Base-by-base conservation (phyloP, 1,284 basidiomycete genomes). In the Polyporus tsugae region DNA sequence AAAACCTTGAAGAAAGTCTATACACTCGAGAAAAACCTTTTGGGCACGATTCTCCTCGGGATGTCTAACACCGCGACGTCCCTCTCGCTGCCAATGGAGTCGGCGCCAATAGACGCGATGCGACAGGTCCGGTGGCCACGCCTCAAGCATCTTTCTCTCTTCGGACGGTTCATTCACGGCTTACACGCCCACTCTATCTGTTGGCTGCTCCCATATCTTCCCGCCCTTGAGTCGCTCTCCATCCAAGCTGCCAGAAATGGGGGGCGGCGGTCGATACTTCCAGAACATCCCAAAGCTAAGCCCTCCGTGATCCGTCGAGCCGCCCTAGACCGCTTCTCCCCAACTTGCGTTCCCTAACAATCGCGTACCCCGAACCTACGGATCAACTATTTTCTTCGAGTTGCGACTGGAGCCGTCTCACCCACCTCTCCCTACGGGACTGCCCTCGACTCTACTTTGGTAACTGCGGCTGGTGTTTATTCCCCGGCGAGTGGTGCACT, bases 361-460 rank as follows among this genome's bases (percentile, higher is more conserved):
- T 46, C 44, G 44, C 44, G 11, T 19, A 17, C 44, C 13, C 44
- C 17, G 44, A 46, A 15, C 44, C 44, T 6, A 15, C 15, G 4
- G 44, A 46, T 17, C 6, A n/a, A 10, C 13, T 46, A 10, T 46
- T 46, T 17, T 13, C 44, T n/a, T 29, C 29, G 29, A 29, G 29
- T 29, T 17, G 6, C 44, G 44, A 46, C 19, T 17, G 15, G 19
- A 10, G 44, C 15, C 13, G 19, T 17, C 44, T 46, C 6, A 46
- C 44, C 6, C 44, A 46, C 19, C 44, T 46, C 6, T 46, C 44
- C 44, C 17, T 46, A 7, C 44, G 44, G 11, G 44, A 46, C 17
- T 59, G 46, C 35, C 63, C 63, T 3, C 63, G 63, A 25, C 58
- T 36, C 44, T 65, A 65, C 19, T 17, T 15, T 17, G 17, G 11